Evolutionary conservation across 129 eudicot genomes (phyloP).

Genomic region (Flaveria bidentis): DNA sequence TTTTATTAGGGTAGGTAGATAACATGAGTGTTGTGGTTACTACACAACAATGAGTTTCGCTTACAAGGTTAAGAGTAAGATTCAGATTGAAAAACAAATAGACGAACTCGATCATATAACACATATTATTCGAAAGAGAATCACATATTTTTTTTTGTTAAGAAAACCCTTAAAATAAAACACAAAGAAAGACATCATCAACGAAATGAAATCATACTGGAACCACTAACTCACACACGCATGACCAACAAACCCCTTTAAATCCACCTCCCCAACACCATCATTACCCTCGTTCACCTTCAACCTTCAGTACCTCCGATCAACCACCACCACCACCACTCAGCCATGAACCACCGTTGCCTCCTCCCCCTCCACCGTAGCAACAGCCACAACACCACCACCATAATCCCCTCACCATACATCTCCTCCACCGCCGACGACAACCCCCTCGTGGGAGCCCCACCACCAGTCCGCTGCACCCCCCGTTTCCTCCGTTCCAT

Average conservation of each 20-base stretch:
- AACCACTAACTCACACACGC: conserved; percentile 23
- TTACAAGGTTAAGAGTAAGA: too few relatives aligned
- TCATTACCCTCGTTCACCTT: conserved; percentile 38
- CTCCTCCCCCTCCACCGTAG: conserved; percentile 43
- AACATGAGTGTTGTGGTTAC: too few relatives aligned
- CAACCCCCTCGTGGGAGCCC: conserved; percentile 32
- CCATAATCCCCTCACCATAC: conserved; percentile 50
- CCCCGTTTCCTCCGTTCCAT: conserved; percentile 52
- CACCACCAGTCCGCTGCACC: conserved; percentile 24
- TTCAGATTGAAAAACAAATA: too few relatives aligned
- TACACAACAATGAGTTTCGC: too few relatives aligned
- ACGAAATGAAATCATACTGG: background rate
- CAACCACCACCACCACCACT: background rate
- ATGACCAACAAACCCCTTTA: conserved; percentile 28
- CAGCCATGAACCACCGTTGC: conserved; percentile 34
- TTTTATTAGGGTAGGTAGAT: too few relatives aligned
- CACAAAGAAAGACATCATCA: too few relatives aligned
- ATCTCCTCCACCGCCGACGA: conserved; percentile 13
- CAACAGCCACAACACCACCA: conserved; percentile 55
- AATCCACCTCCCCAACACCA: conserved; percentile 49
- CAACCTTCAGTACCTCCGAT: background rate
- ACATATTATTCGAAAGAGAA: too few relatives aligned
- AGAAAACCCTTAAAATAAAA: too few relatives aligned
- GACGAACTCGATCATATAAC: too few relatives aligned
- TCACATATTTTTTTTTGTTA: too few relatives aligned